Evolutionary conservation across 1,284 basidiomycete genomes (phyloP).

Genomic region (Ceratobasidium sp.): DNA sequence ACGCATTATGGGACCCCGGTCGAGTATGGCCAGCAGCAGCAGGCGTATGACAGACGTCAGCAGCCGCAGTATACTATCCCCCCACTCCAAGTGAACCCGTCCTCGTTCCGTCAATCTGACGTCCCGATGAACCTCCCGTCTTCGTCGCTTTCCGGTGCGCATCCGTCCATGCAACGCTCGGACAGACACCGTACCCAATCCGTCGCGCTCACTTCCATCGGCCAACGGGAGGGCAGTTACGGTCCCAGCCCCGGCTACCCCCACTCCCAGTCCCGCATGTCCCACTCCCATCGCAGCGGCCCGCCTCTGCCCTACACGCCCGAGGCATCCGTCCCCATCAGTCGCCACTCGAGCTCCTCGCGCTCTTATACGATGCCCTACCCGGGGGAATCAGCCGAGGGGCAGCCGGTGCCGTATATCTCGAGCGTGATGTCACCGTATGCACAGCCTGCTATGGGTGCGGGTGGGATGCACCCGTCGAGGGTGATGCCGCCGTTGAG

Average conservation of each 20-base stretch:
- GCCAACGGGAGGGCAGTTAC: slow-evolving; percentile 18
- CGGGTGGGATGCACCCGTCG: too few relatives aligned
- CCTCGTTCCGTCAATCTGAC: slow-evolving; percentile 19
- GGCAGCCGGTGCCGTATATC: slow-evolving; percentile 31
- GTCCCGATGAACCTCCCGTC: slow-evolving; percentile 25
- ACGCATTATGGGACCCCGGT: not conserved
- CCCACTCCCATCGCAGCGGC: not conserved
- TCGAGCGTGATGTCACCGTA: slow-evolving; percentile 28
- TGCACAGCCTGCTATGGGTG: not conserved
- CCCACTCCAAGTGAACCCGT: slow-evolving; percentile 29
- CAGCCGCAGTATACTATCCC: not conserved
- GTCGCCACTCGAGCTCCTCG: not conserved
- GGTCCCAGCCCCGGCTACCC: not conserved
- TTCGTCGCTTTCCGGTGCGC: slow-evolving; percentile 4
- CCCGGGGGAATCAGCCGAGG: not conserved
- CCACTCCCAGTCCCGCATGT: too few relatives aligned
- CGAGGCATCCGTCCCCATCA: slow-evolving; percentile 21
- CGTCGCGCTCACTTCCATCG: slow-evolving; percentile 27
- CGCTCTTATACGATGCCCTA: not conserved
- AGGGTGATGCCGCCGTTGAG: slow-evolving; percentile 14
- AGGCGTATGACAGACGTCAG: slow-evolving; percentile 20
- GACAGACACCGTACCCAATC: slow-evolving; percentile 22
- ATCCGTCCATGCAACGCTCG: not conserved
- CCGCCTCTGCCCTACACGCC: not conserved
- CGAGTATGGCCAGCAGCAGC: slow-evolving; percentile 11